phyloP scores from a whole-genome alignment of 2,329 filamentous ascomycete genomes.

The Neonectria punicea region DNA sequence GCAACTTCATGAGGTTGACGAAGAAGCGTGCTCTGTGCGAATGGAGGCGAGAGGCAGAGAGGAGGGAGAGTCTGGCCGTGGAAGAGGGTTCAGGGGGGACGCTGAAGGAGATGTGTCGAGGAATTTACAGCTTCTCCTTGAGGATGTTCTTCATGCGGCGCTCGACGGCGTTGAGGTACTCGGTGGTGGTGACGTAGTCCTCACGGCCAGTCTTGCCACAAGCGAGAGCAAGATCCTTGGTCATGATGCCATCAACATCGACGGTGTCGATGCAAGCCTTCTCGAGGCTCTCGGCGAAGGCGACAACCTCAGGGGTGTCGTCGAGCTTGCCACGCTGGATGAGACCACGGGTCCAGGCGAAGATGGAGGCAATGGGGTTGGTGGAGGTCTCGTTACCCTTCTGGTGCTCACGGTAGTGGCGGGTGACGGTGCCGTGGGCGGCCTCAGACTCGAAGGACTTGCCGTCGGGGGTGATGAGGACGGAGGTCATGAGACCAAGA shows the following conservation, averaged over 20 bases:
- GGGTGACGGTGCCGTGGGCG: conserved; percentile 96
- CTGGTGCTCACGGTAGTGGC: conserved; percentile 98
- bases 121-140: conserved; percentile 76
- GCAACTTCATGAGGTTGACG: conserved; percentile 24
- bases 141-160: conserved; percentile 83
- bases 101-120: conserved; percentile 16
- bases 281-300: conserved; percentile 92
- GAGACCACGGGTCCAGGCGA: conserved; percentile 97
- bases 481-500: conserved; percentile 97
- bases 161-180: conserved; percentile 95
- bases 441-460: conserved; percentile 98
- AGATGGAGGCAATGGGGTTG: conserved; percentile 99
- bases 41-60: conserved; percentile 26
- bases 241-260: conserved; percentile 95
- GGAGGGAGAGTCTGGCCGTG: conserved; percentile 21
- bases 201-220: conserved; percentile 87
- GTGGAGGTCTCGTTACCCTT: conserved; percentile 97
- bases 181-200: conserved; percentile 89
- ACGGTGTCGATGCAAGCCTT: conserved; percentile 94
- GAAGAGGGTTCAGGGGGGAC: conserved; percentile 16
- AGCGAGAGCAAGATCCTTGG: conserved; percentile 96
- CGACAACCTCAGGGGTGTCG: conserved; percentile 87
- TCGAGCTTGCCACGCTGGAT: conserved; percentile 94
- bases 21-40: conserved; percentile 28
- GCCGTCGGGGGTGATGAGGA: conserved; percentile 95